phyloP scores from a whole-genome alignment of 2,329 filamentous ascomycete species.

The Plectosphaerella sp. region DNA sequence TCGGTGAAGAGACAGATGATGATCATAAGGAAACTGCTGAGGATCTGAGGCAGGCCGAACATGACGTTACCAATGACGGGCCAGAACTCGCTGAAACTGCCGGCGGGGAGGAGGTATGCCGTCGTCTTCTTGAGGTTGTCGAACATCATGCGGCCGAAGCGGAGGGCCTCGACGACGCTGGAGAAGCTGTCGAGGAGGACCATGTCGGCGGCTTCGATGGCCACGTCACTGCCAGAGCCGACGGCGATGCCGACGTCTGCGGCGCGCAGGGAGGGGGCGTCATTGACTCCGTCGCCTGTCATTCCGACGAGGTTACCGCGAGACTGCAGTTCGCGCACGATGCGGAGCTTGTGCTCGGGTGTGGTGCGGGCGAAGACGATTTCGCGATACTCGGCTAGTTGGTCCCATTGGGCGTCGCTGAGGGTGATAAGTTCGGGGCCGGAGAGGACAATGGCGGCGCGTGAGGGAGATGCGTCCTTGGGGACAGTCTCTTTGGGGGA shows the following conservation, averaged over 20 bases:
- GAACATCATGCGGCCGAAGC: constrained; percentile 72
- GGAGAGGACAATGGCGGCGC: constrained; percentile 56
- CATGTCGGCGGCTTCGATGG: constrained; percentile 77
- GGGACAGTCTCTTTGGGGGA: constrained; percentile 1
- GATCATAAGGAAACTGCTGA: constrained; percentile 71
- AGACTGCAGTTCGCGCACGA: constrained; percentile 69
- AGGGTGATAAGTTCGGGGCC: constrained; percentile 63
- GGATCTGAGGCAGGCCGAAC: constrained; percentile 68
- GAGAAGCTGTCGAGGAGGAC: constrained; percentile 69
- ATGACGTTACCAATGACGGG: constrained; percentile 69
- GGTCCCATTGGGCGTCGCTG: constrained; percentile 65
- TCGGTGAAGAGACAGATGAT: constrained; percentile 73
- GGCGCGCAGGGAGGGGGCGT: constrained; percentile 73
- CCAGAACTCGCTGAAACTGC: constrained; percentile 72
- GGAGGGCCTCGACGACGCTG: constrained; percentile 67
- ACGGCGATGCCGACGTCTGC: constrained; percentile 83
- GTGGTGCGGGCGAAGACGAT: constrained; percentile 75
- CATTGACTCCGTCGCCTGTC: constrained; percentile 85
- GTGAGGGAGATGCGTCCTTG: constrained; percentile 15
- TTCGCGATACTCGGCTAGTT: constrained; percentile 60
- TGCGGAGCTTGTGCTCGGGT: constrained; percentile 74
- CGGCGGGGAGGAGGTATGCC: constrained; percentile 69
- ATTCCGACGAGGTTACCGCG: constrained; percentile 68
- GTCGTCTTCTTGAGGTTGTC: constrained; percentile 76
- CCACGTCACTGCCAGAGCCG: constrained; percentile 76